Percentiles rank a stretch among this genome's conserved stretches.
phyloP scores from a whole-genome alignment of 2,329 filamentous ascomycete genomes.

The Ceratocystis albifundus region DNA sequence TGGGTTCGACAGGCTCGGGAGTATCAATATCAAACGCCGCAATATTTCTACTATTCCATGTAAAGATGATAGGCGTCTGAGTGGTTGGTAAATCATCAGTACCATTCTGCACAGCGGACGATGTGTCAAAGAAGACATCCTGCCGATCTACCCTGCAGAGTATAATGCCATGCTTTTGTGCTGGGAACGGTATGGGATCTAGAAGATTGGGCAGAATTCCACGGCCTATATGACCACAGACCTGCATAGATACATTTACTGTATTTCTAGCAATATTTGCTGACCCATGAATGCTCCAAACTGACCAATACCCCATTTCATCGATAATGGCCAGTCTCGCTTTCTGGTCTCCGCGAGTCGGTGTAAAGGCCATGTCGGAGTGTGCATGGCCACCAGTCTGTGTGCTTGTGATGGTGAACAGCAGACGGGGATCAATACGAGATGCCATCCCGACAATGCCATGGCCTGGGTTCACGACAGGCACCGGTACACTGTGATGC shows the following conservation, averaged over 20 bases:
- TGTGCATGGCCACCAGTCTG: conserved; percentile 46
- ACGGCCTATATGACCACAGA: conserved; percentile 36
- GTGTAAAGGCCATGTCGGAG: conserved; percentile 54
- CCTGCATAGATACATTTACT: conserved; percentile 29
- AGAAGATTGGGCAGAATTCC: conserved; percentile 32
- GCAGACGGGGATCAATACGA: conserved; percentile 43
- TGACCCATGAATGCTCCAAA: conserved; percentile 48
- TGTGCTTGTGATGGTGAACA: conserved; percentile 41
- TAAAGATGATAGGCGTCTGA: conserved; percentile 16
- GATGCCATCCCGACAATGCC: conserved; percentile 32
- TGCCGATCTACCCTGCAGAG: conserved; percentile 29
- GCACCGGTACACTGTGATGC: conserved; percentile 33
- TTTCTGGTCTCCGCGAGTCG: conserved; percentile 33
- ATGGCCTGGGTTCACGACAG: conserved; percentile 22
- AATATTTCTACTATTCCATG: conserved; percentile 21
- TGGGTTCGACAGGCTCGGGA: background rate
- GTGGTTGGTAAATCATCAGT: background rate
- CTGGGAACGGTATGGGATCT: conserved; percentile 26
- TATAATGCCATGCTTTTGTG: conserved; percentile 35
- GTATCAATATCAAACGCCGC: conserved; percentile 16
- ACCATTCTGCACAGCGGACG: background rate
- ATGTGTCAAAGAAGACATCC: background rate
- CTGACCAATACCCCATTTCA: conserved; percentile 51
- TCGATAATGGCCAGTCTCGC: conserved; percentile 57
- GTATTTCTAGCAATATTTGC: conserved; percentile 30